These are phyloP conservation scores for Heliamphora exappendiculata DNA, from an alignment of 148 eudicot species.

Conservation along the genomic window DNA sequence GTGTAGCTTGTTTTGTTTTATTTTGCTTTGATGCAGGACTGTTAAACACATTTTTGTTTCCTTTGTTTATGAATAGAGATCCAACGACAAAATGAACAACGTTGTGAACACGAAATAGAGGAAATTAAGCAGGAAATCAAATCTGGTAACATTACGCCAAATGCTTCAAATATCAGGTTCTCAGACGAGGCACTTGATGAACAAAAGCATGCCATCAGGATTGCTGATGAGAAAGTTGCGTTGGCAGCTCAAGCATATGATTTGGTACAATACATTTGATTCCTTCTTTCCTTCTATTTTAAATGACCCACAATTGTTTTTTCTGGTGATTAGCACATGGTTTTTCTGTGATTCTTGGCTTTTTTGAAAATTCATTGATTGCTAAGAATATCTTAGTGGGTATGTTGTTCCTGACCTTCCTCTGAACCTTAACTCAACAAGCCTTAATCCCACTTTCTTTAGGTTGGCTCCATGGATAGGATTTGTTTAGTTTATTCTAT, in stretches of 20 bases:
- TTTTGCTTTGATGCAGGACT: neutral
- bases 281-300: constrained; percentile 9
- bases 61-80: constrained; percentile 35
- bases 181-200: constrained; percentile 94
- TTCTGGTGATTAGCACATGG: neutral
- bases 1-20: neutral
- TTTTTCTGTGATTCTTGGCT: neutral
- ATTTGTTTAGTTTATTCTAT: neutral
- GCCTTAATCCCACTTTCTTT: neutral
- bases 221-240: constrained; percentile 98
- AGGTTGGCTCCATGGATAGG: neutral
- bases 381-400: neutral
- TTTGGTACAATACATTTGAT: constrained; percentile 42
- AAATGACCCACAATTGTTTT: neutral
- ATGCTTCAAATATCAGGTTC: constrained; percentile 54
- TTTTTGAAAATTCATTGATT: neutral
- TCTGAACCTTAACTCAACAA: neutral
- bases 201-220: constrained; percentile 88
- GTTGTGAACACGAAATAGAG: constrained; percentile 75
- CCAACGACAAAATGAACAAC: constrained; percentile 74
- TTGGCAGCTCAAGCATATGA: constrained; percentile 90
- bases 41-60: neutral
- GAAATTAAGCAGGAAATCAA: constrained; percentile 51
- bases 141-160: constrained; percentile 52
- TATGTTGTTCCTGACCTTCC: neutral